Base-by-base conservation (phyloP, 2,329 filamentous ascomycete species). In the Colletotrichum sp. region DNA sequence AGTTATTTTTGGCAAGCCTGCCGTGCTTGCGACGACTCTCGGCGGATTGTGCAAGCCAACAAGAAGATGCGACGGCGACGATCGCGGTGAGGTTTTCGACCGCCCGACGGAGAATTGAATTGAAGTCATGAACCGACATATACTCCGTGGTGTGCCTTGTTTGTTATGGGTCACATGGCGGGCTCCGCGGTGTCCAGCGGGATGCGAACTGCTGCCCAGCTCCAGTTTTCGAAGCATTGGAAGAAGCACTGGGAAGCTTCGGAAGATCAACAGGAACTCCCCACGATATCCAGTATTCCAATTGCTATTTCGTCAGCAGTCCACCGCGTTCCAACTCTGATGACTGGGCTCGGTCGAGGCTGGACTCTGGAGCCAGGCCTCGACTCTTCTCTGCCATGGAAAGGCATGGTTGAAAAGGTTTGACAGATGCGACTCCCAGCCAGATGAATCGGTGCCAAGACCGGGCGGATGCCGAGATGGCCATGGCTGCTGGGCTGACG, bases 281-380 rank as follows among this genome's bases (percentile, higher is more conserved):
- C 34, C 67, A 70, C 26, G 67, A 36, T 56, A 70, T 38, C 52
- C 55, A 34, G 48, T 43, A 9, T 52, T 21, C 3, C n/a, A 52
- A 21, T 13, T 1, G 43, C 16, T 8, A 67, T 75, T 73, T 67
- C 64, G 69, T 75, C 73, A 75, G 69, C 16, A 62, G 69, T 12
- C 73, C 69, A 73, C 69, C 43, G 38, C n/a, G 30, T 43, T 18
- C 55, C 56, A 73, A 73, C 69, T 16, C 55, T 26, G 69, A 62
- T 62, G 55, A 55, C 18, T 67, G 55, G n/a, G 21, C n/a, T 38
- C 58, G 38, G 30, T 24, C 34, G 13, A 16, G 24, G 52, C 3
- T 3, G 24, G 38, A 56, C 43, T 26, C 4, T 32, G 18, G 16
- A 30, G 52, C 18, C 48, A 38, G 32, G 28, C 52, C 66, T 58